Base-by-base conservation (phyloP, 2,329 filamentous ascomycete species). In the Diaporthe capsici region DNA sequence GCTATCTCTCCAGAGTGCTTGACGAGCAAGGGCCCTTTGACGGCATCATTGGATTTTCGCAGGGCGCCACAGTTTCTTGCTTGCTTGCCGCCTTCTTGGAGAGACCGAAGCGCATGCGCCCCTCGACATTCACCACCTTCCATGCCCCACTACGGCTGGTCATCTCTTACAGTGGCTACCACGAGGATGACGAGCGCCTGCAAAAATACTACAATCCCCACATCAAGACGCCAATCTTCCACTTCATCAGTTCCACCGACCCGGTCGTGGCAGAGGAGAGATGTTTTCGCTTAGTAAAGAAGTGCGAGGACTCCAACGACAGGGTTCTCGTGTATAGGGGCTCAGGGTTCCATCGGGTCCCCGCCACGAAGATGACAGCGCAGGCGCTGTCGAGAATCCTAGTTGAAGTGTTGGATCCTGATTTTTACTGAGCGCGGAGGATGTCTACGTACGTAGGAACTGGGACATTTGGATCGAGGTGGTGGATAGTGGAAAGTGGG, bases 41-140 rank as follows among this genome's bases (percentile, higher is more conserved):
- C 75, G 90, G 88, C 3, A 88, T 92, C 63, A 85, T 92, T 28
- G 90, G 90, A 1, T 92, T 92, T 78, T 91, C 90, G 0, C 90
- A 92, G 79, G 90, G 90, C 4, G 90, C 90, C 2, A 88, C 88
- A 0, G 86, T 90, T n/a, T 4, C 57, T 17, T 60, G 57, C 57
- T 34, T 60, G 57, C 57, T 60, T 39, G 57, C 57, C 4, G 57
- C 57, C 2, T 60, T 60, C 57, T 9, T 60, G 57, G 57, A 60
- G 34, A 60, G 57, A 6, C 57, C 57, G 10, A 37, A 60, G 57
- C 10, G 57, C 31, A 60, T 34, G 57, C 57, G 57, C 9, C 57
- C 57, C 17, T 60, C 57, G 17, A 39, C 57, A 39, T 60, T 60
- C 17, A 60, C 17, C 57, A 60, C 57, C 20, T 22, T 10, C 4